A percentile compares a stretch with the other conserved stretches of the same genome.
phyloP scores from a whole-genome alignment of 2,329 filamentous ascomycete genomes.

The Cladosporium sp. region DNA sequence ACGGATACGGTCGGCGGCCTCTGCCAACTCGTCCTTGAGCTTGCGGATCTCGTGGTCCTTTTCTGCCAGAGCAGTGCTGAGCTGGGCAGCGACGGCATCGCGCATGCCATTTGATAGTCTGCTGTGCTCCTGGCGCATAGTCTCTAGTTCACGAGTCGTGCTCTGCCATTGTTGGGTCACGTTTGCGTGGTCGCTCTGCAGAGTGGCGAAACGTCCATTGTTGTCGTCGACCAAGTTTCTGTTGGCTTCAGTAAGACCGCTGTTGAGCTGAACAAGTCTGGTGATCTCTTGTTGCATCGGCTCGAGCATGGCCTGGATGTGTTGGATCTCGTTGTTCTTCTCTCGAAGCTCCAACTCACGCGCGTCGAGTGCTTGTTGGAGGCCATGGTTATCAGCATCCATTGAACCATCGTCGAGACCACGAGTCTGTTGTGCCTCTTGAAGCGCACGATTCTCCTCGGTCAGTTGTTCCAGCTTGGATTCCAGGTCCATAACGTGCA shows the following conservation, averaged over 20 bases:
- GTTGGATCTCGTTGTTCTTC: slow-evolving; percentile 82
- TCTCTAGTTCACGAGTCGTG: slow-evolving; percentile 67
- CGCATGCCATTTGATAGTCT: slow-evolving; percentile 65
- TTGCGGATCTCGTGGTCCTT: slow-evolving; percentile 82
- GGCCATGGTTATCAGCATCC: slow-evolving; percentile 43
- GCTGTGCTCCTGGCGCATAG: slow-evolving; percentile 63
- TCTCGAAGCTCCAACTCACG: slow-evolving; percentile 72
- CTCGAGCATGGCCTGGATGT: slow-evolving; percentile 69
- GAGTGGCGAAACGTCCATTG: slow-evolving; percentile 66
- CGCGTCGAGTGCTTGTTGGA: slow-evolving; percentile 58
- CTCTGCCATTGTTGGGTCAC: slow-evolving; percentile 55
- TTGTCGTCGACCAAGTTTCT: slow-evolving; percentile 73
- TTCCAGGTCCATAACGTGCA: slow-evolving; percentile 91
- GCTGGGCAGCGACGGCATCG: slow-evolving; percentile 60
- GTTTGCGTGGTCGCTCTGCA: slow-evolving; percentile 65
- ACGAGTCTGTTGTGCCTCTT: slow-evolving; percentile 55
- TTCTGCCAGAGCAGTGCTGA: slow-evolving; percentile 66
- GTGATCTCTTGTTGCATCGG: slow-evolving; percentile 80
- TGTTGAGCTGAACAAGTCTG: slow-evolving; percentile 79
- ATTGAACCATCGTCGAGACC: slow-evolving; percentile 49
- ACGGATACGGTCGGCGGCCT: slow-evolving; percentile 63
- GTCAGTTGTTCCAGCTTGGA: slow-evolving; percentile 78
- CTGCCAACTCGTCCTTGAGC: slow-evolving; percentile 75
- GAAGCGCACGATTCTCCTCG: slow-evolving; percentile 78
- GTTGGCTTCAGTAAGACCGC: slow-evolving; percentile 75